These are phyloP conservation scores for Cystofilobasidium bisporidii DNA, from an alignment of 768 basidiomycete species.

Conservation along the genomic window DNA sequence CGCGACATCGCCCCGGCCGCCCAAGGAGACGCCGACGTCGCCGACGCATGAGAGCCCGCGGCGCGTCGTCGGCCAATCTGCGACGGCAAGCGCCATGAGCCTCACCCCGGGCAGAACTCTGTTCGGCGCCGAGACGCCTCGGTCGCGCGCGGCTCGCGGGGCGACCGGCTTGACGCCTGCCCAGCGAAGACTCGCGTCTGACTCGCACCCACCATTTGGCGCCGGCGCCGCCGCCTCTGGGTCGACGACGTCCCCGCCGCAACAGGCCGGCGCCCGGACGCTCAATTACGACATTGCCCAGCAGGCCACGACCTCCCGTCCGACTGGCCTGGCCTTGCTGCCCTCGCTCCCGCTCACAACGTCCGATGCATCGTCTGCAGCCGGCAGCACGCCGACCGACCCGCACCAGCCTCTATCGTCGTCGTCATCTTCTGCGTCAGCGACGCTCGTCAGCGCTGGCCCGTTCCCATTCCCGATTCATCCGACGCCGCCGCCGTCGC, in stretches of 20 bases:
- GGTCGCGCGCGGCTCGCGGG: background rate
- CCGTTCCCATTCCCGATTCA: background rate
- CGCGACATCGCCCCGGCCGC: background rate
- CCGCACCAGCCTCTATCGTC: background rate
- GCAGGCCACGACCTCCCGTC: background rate
- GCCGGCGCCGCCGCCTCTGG: background rate
- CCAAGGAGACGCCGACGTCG: background rate
- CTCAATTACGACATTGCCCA: background rate
- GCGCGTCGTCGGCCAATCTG: background rate
- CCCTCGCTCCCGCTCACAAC: background rate
- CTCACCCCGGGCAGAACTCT: background rate
- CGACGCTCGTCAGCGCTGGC: too few relatives aligned
- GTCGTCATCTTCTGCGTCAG: too few relatives aligned
- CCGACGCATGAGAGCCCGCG: background rate
- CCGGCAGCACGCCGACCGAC: background rate
- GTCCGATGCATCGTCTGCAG: background rate
- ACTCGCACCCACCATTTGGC: background rate
- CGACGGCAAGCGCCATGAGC: background rate
- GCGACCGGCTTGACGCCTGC: background rate
- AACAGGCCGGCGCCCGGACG: background rate
- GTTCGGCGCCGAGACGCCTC: background rate
- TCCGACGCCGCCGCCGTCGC: background rate
- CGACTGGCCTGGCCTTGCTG: background rate
- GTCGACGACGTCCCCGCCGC: background rate
- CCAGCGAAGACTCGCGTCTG: background rate